Conservation (phyloP, 164 flowering plant genomes). For the Macadamia integrifolia region DNA sequence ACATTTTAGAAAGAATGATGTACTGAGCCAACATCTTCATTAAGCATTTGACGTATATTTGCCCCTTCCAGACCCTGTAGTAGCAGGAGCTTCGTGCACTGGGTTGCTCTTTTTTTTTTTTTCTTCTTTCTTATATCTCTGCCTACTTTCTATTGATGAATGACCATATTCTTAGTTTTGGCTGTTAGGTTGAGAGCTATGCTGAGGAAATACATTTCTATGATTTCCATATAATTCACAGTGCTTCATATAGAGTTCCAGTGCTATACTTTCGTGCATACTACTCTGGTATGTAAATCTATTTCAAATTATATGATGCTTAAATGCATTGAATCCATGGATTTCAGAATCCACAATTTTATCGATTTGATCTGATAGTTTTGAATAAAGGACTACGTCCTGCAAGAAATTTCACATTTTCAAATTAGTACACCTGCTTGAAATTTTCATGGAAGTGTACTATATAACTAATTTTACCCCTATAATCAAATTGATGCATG, state of each 20-base stretch:
- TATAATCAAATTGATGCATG: too few relatives aligned
- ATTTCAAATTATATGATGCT: background rate
- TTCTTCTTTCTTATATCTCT: too few relatives aligned
- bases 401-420: too few relatives aligned
- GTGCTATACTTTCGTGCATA: slow-evolving; percentile 75
- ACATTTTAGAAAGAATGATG: background rate
- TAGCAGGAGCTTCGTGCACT: background rate
- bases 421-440: too few relatives aligned
- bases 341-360: too few relatives aligned
- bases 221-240: slow-evolving; percentile 80
- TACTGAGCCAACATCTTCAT: background rate
- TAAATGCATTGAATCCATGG: too few relatives aligned
- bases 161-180: slow-evolving; percentile 9
- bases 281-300: slow-evolving; percentile 43
- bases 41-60: background rate
- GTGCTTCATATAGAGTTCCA: slow-evolving; percentile 68
- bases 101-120: too few relatives aligned
- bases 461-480: too few relatives aligned
- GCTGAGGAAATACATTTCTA: slow-evolving; percentile 37
- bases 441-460: too few relatives aligned
- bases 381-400: too few relatives aligned
- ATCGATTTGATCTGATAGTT: too few relatives aligned
- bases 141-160: slow-evolving; percentile 6
- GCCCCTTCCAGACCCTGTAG: too few relatives aligned
- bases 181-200: slow-evolving; percentile 39